Percentiles rank a stretch among this genome's conserved stretches.
phyloP scores from a whole-genome alignment of 208 protist genomes.

The Crithidia acanthocephali region DNA sequence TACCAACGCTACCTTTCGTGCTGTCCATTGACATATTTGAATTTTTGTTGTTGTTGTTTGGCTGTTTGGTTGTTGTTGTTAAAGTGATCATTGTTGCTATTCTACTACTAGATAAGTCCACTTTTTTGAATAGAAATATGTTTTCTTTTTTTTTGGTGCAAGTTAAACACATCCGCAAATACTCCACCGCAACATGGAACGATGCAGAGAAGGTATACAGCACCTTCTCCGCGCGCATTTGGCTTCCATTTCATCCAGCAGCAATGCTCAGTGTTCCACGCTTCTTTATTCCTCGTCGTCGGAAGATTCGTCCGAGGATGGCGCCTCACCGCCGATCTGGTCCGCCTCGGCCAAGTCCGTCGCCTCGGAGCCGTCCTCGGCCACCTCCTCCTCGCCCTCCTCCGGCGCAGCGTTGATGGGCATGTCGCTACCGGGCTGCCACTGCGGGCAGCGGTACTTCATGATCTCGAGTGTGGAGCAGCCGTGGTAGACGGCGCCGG shows the following conservation, averaged over 20 bases:
- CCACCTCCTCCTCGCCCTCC: conserved; percentile 30
- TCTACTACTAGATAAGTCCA: conserved; percentile 17
- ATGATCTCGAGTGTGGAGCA: conserved; percentile 70
- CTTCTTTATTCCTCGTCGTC: conserved; percentile 23
- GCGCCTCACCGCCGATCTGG: conserved; percentile 7
- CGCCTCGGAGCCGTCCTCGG: conserved; percentile 14
- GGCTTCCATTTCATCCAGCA: too few species aligned
- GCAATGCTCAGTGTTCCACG: not conserved
- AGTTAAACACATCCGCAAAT: not conserved
- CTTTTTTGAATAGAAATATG: not conserved
- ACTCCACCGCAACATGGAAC: too few species aligned
- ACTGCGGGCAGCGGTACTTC: conserved; percentile 76
- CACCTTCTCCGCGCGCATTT: too few species aligned
- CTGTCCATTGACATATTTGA: too few species aligned
- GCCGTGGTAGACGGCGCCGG: conserved; percentile 65
- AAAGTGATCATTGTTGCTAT: conserved; percentile 16
- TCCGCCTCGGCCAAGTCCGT: conserved; percentile 14
- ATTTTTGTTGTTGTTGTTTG: conserved; percentile 20
- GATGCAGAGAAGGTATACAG: not conserved
- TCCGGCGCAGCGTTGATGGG: conserved; percentile 42
- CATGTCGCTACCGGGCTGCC: conserved; percentile 54
- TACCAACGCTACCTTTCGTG: too few species aligned
- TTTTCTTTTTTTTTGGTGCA: not conserved
- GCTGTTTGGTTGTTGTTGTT: conserved; percentile 10
- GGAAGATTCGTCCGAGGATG: conserved; percentile 1